These are phyloP conservation scores for Taiozyma onychis DNA, from an alignment of 1,139 yeast species.

Conservation along the genomic window DNA sequence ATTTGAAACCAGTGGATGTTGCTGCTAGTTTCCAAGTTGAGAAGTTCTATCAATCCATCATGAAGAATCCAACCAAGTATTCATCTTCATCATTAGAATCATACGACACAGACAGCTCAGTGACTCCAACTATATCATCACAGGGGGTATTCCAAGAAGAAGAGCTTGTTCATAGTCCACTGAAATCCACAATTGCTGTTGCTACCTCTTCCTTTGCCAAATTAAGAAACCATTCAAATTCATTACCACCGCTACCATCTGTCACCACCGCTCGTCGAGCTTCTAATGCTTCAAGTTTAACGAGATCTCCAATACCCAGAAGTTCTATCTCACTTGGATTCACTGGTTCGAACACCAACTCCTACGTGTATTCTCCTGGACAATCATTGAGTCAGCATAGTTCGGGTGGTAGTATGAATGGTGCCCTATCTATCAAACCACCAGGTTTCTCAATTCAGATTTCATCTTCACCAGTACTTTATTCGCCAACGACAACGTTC, in stretches of 20 bases:
- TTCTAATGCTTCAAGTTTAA: slow-evolving; percentile 15
- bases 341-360: slow-evolving; percentile 18
- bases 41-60: slow-evolving; percentile 24
- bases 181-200: not conserved
- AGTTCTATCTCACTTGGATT: slow-evolving; percentile 21
- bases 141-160: slow-evolving; percentile 3
- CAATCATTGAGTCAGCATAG: slow-evolving; percentile 5
- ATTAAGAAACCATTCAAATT: slow-evolving; percentile 18
- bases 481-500: slow-evolving; percentile 16
- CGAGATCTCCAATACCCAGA: slow-evolving; percentile 21
- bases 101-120: not conserved
- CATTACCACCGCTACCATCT: slow-evolving; percentile 26
- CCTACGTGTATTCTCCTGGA: slow-evolving; percentile 20
- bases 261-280: slow-evolving; percentile 25
- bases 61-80: not conserved
- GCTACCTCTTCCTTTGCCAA: slow-evolving; percentile 3
- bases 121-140: slow-evolving; percentile 2
- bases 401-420: not conserved
- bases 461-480: slow-evolving; percentile 20
- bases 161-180: not conserved
- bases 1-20: slow-evolving; percentile 66
- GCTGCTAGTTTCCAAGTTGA: slow-evolving; percentile 45
- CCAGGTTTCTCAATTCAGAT: not conserved
- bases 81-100: slow-evolving; percentile 1
- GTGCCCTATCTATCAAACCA: slow-evolving; percentile 3